Evolutionary conservation across 257 asterid genomes (phyloP).

Genomic region (Thymus mandschuricus): DNA sequence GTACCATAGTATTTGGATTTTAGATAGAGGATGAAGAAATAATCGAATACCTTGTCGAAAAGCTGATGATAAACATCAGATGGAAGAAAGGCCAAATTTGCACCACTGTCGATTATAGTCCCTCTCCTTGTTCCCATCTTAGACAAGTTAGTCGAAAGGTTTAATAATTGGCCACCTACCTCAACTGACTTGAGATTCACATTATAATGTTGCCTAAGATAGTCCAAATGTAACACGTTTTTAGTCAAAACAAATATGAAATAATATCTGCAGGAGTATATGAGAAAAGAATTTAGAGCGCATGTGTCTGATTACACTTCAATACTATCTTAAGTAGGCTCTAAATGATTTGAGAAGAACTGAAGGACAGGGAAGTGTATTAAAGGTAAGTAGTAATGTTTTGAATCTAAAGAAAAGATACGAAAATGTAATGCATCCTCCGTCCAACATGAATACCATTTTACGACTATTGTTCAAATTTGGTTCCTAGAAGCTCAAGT

Average conservation of each 20-base stretch:
- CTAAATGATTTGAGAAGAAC: neutral
- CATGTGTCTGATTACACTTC: no score
- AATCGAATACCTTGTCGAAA: conserved; percentile 47
- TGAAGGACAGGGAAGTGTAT: neutral
- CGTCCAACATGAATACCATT: neutral
- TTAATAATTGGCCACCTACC: conserved; percentile 71
- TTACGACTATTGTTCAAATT: neutral
- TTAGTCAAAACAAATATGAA: neutral
- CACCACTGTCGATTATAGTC: conserved; percentile 88
- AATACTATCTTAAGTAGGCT: neutral
- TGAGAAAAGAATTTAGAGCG: no score
- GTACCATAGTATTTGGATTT: conserved; percentile 7
- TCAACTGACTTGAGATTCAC: conserved; percentile 68
- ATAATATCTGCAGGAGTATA: no score
- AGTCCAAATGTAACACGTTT: conserved; percentile 22
- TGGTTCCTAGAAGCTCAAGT: no score
- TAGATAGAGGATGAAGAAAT: conserved; percentile 12
- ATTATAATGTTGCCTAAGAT: conserved; percentile 72
- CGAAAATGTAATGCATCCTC: neutral
- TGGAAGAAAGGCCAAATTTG: conserved; percentile 95
- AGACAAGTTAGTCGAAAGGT: conserved; percentile 51
- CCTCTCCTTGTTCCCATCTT: conserved; percentile 49
- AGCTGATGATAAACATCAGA: conserved; percentile 56
- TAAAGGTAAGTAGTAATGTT: neutral
- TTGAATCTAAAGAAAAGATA: neutral